Evolutionary conservation across 2,329 filamentous ascomycete genomes (phyloP).

Genomic region (Claviceps fusiformis): DNA sequence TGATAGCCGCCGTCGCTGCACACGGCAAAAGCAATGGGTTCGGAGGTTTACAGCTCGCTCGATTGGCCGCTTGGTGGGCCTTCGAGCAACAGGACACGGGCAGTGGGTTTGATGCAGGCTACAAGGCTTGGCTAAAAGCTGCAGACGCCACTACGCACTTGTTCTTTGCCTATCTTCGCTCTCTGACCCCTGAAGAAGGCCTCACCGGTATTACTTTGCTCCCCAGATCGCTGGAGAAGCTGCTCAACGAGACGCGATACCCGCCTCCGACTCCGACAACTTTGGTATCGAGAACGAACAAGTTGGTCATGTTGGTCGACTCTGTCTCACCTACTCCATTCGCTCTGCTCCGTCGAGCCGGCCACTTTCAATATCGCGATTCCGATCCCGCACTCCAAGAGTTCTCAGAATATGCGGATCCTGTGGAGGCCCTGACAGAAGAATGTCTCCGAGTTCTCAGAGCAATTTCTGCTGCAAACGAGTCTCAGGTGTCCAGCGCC

Average conservation of each 20-base stretch:
- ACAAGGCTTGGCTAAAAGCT: constrained; percentile 76
- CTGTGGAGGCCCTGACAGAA: constrained; percentile 74
- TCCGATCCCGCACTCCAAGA: constrained; percentile 72
- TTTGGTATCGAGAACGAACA: constrained; percentile 68
- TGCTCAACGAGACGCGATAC: constrained; percentile 87
- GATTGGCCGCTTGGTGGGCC: constrained; percentile 96
- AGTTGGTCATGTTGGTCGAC: constrained; percentile 94
- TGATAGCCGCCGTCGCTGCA: constrained; percentile 79
- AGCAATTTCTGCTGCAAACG: constrained; percentile 77
- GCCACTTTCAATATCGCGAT: constrained; percentile 90
- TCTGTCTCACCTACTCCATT: constrained; percentile 91
- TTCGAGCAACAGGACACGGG: constrained; percentile 82
- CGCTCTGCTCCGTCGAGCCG: constrained; percentile 74
- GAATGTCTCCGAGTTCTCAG: constrained; percentile 85
- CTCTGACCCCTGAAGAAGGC: constrained; percentile 67
- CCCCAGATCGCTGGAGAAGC: constrained; percentile 78
- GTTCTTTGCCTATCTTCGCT: constrained; percentile 94
- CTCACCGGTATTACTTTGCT: constrained; percentile 71
- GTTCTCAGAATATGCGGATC: constrained; percentile 82
- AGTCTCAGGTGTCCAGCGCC: constrained; percentile 59
- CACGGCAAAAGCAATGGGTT: constrained; percentile 90
- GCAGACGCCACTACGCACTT: constrained; percentile 93
- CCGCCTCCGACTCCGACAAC: constrained; percentile 68
- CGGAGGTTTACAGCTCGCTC: constrained; percentile 81
- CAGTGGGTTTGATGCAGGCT: constrained; percentile 88